Evolutionary conservation across 345 rosid genomes (phyloP), one percentile per base, ranked within the genome.

Genomic region (Hibiscus trionum): DNA sequence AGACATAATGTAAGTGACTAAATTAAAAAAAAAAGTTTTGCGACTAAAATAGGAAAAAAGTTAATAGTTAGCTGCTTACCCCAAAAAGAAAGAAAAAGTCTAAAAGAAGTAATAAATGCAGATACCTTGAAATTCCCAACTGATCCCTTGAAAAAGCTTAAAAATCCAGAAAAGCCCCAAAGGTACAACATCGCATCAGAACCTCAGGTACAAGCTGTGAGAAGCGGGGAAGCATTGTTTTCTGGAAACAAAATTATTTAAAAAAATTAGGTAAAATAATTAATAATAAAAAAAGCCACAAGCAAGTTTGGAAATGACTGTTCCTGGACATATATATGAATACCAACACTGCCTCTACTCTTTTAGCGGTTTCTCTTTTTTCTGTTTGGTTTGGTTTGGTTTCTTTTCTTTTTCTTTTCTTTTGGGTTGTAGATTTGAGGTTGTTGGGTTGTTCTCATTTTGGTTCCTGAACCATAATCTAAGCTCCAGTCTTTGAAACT

Each of bases 381-480:
- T 65, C 7, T 65, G 47, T 11, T 47, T 47, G 52, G 52, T 47
- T 47, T 47, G 52, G 52, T 47, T 27, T 55, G 1, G 12, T 21
- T 33, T 53, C 47, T 2, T n/a, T 4, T 2, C 16, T 16, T 17
- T 69, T 35, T 61, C 49, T 39, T 71, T 76, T 74, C 62, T 80
- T 71, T 24, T 3, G 29, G 29, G 61, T 57, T 57, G 31, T 57
- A 75, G 80, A 75, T 78, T 82, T 75, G 84, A 79, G 73, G 82
- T 79, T 72, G 81, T 76, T 82, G 79, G 78, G 78, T 63, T 39
- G 80, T 55, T 74, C 72, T 72, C 76, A 74, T 76, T 82, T 73
- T 77, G 44, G 66, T 71, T n/a, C 59, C 21, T 10, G 6, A 37
- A 31, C 5, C 47, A 5, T 58, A 16, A 5, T 73, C 31, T 0